A percentile compares a stretch with the other conserved stretches of the same genome.
Conservation (phyloP, 768 basidiomycete genomes). For the Auricularia sp. region DNA sequence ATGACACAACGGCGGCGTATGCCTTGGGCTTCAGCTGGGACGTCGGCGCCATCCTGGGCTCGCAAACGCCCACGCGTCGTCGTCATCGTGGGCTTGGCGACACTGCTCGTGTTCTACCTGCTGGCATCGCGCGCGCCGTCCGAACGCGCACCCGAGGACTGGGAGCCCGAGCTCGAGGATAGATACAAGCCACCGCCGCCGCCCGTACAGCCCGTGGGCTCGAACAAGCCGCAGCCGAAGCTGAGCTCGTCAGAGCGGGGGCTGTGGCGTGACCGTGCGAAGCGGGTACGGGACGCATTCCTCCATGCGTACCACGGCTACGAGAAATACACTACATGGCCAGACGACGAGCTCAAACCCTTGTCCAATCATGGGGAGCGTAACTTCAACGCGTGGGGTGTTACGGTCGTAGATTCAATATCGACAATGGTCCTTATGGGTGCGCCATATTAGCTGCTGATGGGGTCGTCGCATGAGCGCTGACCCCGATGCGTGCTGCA, state of each 20-base stretch:
- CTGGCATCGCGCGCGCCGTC: too few species aligned
- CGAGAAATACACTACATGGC: slow-evolving; percentile 42
- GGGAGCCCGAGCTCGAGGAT: background rate
- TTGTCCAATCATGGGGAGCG: slow-evolving; percentile 36
- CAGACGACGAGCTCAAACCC: slow-evolving; percentile 55
- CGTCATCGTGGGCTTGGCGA: too few species aligned
- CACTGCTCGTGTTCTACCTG: too few species aligned
- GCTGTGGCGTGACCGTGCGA: slow-evolving; percentile 43
- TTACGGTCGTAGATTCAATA: slow-evolving; percentile 70
- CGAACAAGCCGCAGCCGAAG: too few species aligned
- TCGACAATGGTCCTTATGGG: slow-evolving; percentile 83
- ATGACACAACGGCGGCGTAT: too few species aligned
- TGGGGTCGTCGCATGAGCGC: background rate
- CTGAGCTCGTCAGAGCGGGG: background rate
- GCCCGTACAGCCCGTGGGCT: too few species aligned
- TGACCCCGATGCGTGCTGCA: background rate
- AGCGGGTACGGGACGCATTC: slow-evolving; percentile 52
- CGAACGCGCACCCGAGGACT: background rate
- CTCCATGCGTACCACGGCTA: slow-evolving; percentile 61
- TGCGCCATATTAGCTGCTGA: slow-evolving; percentile 20
- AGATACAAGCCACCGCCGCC: background rate
- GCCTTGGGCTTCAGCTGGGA: too few species aligned
- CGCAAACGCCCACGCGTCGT: too few species aligned
- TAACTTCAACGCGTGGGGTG: slow-evolving; percentile 72
- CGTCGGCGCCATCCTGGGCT: too few species aligned